A percentile compares a stretch with the other conserved stretches of the same genome.
Conservation (phyloP, 73 alveolate genomes). For the Paraurostyla sp. region DNA sequence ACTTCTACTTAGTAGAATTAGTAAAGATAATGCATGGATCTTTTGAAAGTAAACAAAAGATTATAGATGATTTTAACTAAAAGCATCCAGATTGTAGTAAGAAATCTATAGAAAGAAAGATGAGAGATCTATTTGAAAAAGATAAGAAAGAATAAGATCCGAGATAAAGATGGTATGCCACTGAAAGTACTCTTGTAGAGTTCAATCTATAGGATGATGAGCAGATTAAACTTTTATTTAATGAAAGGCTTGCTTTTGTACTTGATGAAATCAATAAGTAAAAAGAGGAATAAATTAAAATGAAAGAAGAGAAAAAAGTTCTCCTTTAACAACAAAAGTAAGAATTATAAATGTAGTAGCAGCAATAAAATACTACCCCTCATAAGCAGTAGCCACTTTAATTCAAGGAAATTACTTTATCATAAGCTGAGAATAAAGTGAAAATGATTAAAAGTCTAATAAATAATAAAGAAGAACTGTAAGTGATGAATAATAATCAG, state of each 20-base stretch:
- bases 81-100: slow-evolving; percentile 68
- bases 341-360: background rate
- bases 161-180: slow-evolving; percentile 51
- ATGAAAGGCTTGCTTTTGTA: background rate
- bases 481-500: background rate
- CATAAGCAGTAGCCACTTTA: background rate
- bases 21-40: slow-evolving; percentile 67
- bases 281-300: background rate
- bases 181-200: slow-evolving; percentile 39
- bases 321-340: background rate
- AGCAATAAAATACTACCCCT: background rate
- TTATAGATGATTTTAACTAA: slow-evolving; percentile 55
- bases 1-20: slow-evolving; percentile 17
- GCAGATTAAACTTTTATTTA: background rate
- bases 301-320: slow-evolving; percentile 36
- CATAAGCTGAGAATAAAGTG: background rate
- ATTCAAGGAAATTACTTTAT: background rate
- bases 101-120: slow-evolving; percentile 65
- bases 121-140: slow-evolving; percentile 56
- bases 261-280: slow-evolving; percentile 9
- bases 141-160: slow-evolving; percentile 55
- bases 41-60: slow-evolving; percentile 53
- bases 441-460: background rate
- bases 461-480: background rate
- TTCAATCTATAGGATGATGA: slow-evolving; percentile 11